Evolutionary conservation across 129 eudicot genomes (phyloP).

Genomic region (Dittrichia graveolens): DNA sequence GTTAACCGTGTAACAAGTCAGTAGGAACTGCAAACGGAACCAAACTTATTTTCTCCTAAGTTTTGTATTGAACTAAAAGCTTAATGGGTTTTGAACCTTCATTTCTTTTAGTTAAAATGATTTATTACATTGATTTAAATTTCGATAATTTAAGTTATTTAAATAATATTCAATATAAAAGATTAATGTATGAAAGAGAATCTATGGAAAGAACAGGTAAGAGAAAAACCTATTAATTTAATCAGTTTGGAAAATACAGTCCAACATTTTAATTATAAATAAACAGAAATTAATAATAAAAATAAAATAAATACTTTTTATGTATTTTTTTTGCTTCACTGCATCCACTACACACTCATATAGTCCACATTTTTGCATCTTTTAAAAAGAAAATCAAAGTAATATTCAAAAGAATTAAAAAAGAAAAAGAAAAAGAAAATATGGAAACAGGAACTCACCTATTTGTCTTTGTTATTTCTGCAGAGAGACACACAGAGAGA

Average conservation of each 20-base stretch:
- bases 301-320: too few species aligned
- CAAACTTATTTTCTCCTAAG: too few species aligned
- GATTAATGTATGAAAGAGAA: background rate
- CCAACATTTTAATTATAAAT: too few species aligned
- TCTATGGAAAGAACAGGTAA: background rate
- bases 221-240: too few species aligned
- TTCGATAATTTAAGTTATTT: background rate
- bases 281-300: too few species aligned
- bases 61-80: background rate
- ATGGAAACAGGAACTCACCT: background rate
- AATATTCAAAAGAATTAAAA: background rate
- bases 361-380: too few species aligned
- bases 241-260: too few species aligned
- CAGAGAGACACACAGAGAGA: background rate
- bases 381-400: background rate
- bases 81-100: background rate
- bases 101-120: background rate
- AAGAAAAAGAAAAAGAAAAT: background rate
- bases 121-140: background rate
- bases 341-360: too few species aligned
- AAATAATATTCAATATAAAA: background rate
- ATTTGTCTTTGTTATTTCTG: slow-evolving; percentile 12
- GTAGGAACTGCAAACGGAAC: too few species aligned
- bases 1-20: too few species aligned
- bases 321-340: too few species aligned